Evolutionary conservation across 1,139 yeast genomes (phyloP).

Genomic region (Pneumocystis canis): DNA sequence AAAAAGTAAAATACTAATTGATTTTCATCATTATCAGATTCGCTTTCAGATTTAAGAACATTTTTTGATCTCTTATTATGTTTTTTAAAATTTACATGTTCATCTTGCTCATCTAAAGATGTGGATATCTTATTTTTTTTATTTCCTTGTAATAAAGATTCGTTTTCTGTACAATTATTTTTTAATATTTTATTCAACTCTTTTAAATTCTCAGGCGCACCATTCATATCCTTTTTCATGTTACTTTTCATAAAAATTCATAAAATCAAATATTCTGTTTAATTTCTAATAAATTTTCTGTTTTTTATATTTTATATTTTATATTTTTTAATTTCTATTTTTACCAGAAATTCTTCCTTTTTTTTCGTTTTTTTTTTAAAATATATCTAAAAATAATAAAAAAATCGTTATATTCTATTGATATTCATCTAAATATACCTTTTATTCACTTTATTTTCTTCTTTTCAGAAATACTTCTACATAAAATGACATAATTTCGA

Average conservation of each 20-base stretch:
- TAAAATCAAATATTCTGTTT: background rate
- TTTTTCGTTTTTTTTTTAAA: too few species aligned
- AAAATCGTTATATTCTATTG: too few species aligned
- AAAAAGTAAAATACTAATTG: background rate
- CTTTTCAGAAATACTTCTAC: background rate
- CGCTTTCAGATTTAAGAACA: background rate
- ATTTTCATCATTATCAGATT: background rate
- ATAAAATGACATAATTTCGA: background rate
- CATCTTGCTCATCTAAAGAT: background rate
- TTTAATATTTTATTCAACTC: background rate
- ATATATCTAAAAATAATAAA: too few species aligned
- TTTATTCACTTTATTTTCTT: too few species aligned
- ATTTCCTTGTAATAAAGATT: background rate
- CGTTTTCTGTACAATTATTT: background rate
- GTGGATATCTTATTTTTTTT: background rate
- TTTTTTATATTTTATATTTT: too few species aligned
- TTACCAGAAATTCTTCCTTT: too few species aligned
- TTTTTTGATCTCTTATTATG: background rate
- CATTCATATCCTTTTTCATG: background rate
- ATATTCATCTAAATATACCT: too few species aligned
- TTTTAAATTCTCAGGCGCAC: background rate
- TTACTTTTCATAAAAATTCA: background rate
- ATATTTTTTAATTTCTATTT: too few species aligned
- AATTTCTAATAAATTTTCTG: background rate
- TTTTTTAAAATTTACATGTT: background rate